Evolutionary conservation across 352 stramenopile species (phyloP).

Genomic region (Pythium periplocum): DNA sequence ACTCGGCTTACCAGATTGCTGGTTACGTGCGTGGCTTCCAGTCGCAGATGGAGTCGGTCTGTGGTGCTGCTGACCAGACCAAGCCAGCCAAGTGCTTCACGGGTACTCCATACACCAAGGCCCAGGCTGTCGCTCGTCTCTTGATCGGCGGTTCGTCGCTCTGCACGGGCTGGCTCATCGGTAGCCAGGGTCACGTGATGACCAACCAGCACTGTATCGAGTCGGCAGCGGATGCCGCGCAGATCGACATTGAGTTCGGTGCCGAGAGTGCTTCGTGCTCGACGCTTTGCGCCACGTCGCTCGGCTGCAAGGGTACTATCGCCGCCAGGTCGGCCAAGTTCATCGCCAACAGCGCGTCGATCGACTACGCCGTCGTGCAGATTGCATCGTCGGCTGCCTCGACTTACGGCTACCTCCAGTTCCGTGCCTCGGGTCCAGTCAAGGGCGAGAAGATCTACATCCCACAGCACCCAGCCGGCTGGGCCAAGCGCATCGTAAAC

Average conservation of each 20-base stretch:
- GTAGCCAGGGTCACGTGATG: constrained; percentile 21
- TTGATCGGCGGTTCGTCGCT: constrained; percentile 20
- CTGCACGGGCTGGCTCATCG: constrained; percentile 28
- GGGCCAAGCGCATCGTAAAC: constrained; percentile 14
- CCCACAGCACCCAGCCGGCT: constrained; percentile 13
- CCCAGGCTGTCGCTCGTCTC: constrained; percentile 22
- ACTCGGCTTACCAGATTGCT: constrained; percentile 16
- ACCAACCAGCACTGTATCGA: constrained; percentile 25
- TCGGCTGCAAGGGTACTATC: constrained; percentile 19
- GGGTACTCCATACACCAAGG: constrained; percentile 13
- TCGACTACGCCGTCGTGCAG: constrained; percentile 3
- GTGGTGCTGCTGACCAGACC: constrained; percentile 22
- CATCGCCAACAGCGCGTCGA: constrained; percentile 12
- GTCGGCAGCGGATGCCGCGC: constrained; percentile 1
- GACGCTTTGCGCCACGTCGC: constrained; percentile 9
- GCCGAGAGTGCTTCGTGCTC: constrained; percentile 17
- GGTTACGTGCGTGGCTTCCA: constrained; percentile 15
- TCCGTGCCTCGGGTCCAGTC: constrained; percentile 10
- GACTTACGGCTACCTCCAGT: constrained; percentile 20
- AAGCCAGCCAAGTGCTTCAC: constrained; percentile 24
- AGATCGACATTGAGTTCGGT: constrained; percentile 23
- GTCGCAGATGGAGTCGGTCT: constrained; percentile 18
- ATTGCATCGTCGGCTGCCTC: background rate
- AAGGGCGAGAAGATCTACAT: constrained; percentile 22
- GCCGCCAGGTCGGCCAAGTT: constrained; percentile 13